phyloP scores from a whole-genome alignment of 345 rosid genomes.

The Salix brachista region DNA sequence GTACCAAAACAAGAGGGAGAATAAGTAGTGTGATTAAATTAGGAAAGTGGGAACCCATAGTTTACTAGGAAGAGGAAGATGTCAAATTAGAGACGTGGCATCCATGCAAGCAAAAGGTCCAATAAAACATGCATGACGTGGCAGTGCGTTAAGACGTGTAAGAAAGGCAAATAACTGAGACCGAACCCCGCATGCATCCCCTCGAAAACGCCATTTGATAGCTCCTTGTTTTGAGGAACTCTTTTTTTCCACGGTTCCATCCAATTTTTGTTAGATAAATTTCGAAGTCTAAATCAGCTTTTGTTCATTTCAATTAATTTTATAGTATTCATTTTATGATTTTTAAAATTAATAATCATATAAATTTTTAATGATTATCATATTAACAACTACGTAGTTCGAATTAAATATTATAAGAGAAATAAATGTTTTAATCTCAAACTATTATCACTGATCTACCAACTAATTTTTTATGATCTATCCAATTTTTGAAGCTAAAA shows the following conservation, averaged over 20 bases:
- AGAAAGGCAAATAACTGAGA: background rate
- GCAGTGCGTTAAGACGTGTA: background rate
- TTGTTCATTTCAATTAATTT: too few species aligned
- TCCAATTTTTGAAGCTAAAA: background rate
- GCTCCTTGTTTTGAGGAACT: slow-evolving; percentile 22
- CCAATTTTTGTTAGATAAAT: too few species aligned
- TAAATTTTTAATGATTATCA: too few species aligned
- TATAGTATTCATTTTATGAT: too few species aligned
- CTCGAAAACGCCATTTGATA: background rate
- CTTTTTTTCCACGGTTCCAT: background rate
- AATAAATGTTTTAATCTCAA: too few species aligned
- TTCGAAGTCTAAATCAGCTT: too few species aligned
- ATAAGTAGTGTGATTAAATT: too few species aligned
- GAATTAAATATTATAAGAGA: fast-evolving
- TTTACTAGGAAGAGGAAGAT: background rate
- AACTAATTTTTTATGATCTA: too few species aligned
- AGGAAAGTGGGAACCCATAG: background rate
- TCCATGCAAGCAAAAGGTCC: background rate
- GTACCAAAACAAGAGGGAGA: too few species aligned
- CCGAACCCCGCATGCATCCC: background rate
- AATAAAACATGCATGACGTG: background rate
- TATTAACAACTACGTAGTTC: too few species aligned
- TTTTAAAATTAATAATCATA: too few species aligned
- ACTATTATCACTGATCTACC: too few species aligned
- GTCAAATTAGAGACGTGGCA: background rate